phyloP scores from a whole-genome alignment of 176 grass and related monocot genomes.

The Aegilops speltoides region DNA sequence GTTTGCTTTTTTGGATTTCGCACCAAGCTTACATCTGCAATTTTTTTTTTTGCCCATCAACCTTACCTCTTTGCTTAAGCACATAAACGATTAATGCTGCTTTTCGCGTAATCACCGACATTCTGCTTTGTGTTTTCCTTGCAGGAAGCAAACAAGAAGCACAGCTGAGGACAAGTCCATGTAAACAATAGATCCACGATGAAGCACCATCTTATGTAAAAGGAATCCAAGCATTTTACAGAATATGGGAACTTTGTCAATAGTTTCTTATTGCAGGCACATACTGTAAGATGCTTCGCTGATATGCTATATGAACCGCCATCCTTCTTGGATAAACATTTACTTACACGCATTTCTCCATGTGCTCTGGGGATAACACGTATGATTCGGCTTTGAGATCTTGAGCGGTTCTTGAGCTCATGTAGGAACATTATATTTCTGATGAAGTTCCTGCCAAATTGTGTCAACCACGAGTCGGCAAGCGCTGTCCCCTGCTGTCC shows the following conservation, averaged over 20 bases:
- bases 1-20: neutral
- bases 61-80: neutral
- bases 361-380: slow-evolving; percentile 7
- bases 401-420: neutral
- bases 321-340: slow-evolving; percentile 3
- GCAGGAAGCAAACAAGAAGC: slow-evolving; percentile 12
- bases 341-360: neutral
- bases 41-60: neutral
- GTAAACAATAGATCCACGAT: slow-evolving; percentile 28
- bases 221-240: slow-evolving; percentile 22
- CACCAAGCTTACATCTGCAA: neutral
- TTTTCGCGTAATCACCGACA: neutral
- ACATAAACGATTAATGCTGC: neutral
- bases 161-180: neutral
- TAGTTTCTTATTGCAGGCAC: slow-evolving; percentile 28
- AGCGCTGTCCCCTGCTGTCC: too few species aligned
- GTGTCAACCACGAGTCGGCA: too few species aligned
- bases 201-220: slow-evolving; percentile 21
- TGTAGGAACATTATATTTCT: neutral
- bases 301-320: slow-evolving; percentile 19
- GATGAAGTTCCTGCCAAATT: too few species aligned
- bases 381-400: neutral
- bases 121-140: neutral
- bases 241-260: slow-evolving; percentile 28
- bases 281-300: slow-evolving; percentile 29